phyloP scores from a whole-genome alignment of 495 filamentous ascomycete species.

The Trichoderma virens region DNA sequence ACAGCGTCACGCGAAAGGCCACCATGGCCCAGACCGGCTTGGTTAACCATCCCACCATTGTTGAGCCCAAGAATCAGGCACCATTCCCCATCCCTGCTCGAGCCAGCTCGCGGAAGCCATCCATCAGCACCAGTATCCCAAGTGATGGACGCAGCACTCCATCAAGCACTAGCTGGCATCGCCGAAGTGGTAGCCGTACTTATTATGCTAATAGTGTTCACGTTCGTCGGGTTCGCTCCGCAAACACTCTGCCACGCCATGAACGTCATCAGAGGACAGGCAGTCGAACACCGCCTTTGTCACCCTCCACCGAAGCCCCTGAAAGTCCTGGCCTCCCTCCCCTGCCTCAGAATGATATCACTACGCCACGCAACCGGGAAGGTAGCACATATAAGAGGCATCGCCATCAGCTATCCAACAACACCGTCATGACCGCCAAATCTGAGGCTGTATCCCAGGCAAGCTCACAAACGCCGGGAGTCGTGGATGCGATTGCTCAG shows the following conservation, averaged over 20 bases:
- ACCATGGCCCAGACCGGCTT: conserved; percentile 75
- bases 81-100: conserved; percentile 89
- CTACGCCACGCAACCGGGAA: conserved; percentile 40
- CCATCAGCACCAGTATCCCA: conserved; percentile 54
- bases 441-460: conserved; percentile 46
- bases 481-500: conserved; percentile 96
- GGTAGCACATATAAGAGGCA: conserved; percentile 34
- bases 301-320: conserved; percentile 53
- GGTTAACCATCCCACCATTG: conserved; percentile 66
- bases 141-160: conserved; percentile 76
- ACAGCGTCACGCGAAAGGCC: conserved; percentile 45
- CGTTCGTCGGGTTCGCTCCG: conserved; percentile 79
- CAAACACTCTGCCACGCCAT: conserved; percentile 55
- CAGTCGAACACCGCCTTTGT: conserved; percentile 58
- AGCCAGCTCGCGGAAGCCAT: conserved; percentile 74
- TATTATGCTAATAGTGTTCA: conserved; percentile 52
- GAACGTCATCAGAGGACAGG: conserved; percentile 39
- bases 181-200: conserved; percentile 18
- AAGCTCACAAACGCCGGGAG: conserved; percentile 62
- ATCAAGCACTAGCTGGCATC: conserved; percentile 40
- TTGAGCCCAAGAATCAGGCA: conserved; percentile 48
- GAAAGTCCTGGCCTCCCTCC: conserved; percentile 69
- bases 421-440: conserved; percentile 42
- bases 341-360: conserved; percentile 65
- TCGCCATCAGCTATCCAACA: conserved; percentile 44